A percentile compares a stretch with the other conserved stretches of the same genome.
Conservation (phyloP, 441 rosid species). For the Croton laevigatus region DNA sequence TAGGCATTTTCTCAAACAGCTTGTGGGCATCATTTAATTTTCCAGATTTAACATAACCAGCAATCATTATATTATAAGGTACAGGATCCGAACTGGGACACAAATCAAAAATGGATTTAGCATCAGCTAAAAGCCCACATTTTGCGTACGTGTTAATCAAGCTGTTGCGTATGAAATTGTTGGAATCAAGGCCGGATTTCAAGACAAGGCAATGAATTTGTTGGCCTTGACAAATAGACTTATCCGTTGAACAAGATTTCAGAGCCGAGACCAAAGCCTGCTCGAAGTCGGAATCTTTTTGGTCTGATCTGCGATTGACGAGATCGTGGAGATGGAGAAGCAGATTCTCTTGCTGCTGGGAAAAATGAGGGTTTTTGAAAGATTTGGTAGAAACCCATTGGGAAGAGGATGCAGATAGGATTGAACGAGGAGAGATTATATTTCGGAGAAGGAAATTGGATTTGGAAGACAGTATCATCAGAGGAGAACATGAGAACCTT, state of each 20-base stretch:
- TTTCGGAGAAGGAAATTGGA: conserved; percentile 21
- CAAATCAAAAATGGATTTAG: conserved; percentile 42
- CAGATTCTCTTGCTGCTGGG: conserved; percentile 9
- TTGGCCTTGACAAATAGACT: conserved; percentile 41
- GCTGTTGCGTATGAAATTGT: conserved; percentile 61
- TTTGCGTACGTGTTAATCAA: conserved; percentile 71
- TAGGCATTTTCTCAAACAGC: conserved; percentile 67
- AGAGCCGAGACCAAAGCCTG: conserved; percentile 59
- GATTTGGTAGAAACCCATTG: conserved; percentile 37
- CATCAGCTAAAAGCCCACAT: conserved; percentile 51
- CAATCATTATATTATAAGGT: conserved; percentile 64
- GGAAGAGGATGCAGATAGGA: conserved; percentile 3
- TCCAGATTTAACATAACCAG: conserved; percentile 49
- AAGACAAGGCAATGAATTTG: conserved; percentile 51
- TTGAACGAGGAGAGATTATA: not conserved
- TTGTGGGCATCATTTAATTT: conserved; percentile 47
- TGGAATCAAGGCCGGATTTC: conserved; percentile 56
- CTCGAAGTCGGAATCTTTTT: conserved; percentile 29
- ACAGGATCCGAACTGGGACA: conserved; percentile 42
- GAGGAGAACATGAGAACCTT: conserved; percentile 30
- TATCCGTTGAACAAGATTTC: conserved; percentile 46
- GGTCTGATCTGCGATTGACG: conserved; percentile 17
- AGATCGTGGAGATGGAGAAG: conserved; percentile 25
- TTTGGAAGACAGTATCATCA: conserved; percentile 39
- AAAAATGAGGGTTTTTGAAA: conserved; percentile 2